Evolutionary conservation across 257 asterid genomes (phyloP).

Genomic region (Solanum pennellii): DNA sequence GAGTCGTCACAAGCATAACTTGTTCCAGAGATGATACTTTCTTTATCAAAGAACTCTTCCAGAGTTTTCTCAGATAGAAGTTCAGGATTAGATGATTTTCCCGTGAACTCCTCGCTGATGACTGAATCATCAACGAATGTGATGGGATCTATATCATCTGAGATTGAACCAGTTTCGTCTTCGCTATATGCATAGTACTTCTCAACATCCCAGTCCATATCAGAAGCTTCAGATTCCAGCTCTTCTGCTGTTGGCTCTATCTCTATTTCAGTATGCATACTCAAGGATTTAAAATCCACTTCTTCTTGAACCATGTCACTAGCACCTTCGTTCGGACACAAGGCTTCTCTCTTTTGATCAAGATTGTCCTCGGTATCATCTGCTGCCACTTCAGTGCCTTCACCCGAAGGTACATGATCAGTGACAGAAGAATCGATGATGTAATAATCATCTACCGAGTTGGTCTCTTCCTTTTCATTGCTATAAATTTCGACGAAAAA

Average conservation of each 20-base stretch:
- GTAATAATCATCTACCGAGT: background rate
- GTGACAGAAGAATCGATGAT: background rate
- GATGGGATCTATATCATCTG: background rate
- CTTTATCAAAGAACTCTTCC: slow-evolving; percentile 24
- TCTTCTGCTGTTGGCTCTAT: slow-evolving; percentile 3
- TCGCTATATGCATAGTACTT: background rate
- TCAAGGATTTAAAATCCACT: background rate
- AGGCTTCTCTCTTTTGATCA: background rate
- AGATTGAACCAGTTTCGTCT: background rate
- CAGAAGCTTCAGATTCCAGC: slow-evolving; percentile 28
- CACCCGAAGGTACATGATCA: background rate
- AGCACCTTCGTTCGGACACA: background rate
- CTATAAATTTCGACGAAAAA: slow-evolving; percentile 46
- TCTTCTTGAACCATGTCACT: slow-evolving; percentile 5
- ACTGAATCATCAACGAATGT: background rate
- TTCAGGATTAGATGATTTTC: background rate
- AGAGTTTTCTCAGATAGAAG: slow-evolving; percentile 11
- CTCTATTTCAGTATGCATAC: background rate
- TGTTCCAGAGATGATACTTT: slow-evolving; percentile 18
- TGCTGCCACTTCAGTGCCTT: background rate
- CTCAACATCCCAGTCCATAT: slow-evolving; percentile 46
- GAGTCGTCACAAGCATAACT: background rate
- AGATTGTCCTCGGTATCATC: background rate
- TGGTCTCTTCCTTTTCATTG: slow-evolving; percentile 13
- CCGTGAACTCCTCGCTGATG: background rate